A percentile compares a stretch with the other conserved stretches of the same genome.
phyloP scores from a whole-genome alignment of 176 grass and related monocot species.

The Aegilops speltoides region DNA sequence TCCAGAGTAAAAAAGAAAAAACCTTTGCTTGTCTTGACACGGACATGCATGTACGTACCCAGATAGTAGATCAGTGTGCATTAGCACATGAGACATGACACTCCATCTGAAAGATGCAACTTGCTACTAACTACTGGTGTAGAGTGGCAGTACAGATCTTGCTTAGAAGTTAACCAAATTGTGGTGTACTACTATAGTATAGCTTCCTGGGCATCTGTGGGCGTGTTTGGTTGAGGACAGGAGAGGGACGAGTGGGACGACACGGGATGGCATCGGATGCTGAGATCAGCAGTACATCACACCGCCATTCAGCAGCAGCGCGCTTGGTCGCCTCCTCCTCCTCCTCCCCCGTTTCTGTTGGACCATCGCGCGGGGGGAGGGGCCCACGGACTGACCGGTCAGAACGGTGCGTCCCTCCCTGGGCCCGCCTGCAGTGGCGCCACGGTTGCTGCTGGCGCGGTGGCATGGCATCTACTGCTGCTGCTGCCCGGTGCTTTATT shows the following conservation, averaged over 20 bases:
- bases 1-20: background rate
- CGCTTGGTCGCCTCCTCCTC: background rate
- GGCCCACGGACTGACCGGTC: background rate
- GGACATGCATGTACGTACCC: no score
- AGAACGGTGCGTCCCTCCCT: background rate
- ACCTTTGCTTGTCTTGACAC: background rate
- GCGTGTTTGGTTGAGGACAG: background rate
- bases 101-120: background rate
- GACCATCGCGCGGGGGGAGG: background rate
- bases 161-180: constrained; percentile 31
- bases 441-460: background rate
- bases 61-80: no score
- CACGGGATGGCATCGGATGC: constrained; percentile 44
- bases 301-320: constrained; percentile 10
- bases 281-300: constrained; percentile 6
- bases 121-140: background rate
- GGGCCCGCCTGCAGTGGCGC: background rate
- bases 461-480: constrained; percentile 33
- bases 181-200: background rate
- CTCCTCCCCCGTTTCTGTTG: background rate
- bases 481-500: background rate
- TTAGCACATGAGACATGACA: background rate
- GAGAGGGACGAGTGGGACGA: background rate
- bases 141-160: background rate
- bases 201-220: background rate